Conservation (phyloP, 2,329 filamentous ascomycete genomes). For the Aspergillus chevalieri region DNA sequence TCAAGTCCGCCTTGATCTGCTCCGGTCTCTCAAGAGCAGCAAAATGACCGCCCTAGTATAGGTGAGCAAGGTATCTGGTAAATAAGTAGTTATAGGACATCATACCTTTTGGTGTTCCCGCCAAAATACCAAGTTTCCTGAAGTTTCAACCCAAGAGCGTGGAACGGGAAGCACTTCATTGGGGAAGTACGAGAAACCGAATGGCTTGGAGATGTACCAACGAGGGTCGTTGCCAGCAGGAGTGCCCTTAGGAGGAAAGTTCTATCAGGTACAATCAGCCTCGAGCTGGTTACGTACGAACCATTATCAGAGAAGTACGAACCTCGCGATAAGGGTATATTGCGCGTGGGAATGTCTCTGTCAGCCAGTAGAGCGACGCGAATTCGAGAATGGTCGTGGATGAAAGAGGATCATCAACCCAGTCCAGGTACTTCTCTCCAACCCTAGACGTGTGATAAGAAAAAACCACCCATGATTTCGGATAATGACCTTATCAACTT, state of each 20-base stretch:
- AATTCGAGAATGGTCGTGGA: slow-evolving; percentile 28
- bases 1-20: slow-evolving; percentile 40
- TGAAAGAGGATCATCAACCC: slow-evolving; percentile 29
- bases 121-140: slow-evolving; percentile 34
- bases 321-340: slow-evolving; percentile 31
- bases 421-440: slow-evolving; percentile 34
- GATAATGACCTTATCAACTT: neutral
- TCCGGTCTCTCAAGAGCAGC: slow-evolving; percentile 41
- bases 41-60: slow-evolving; percentile 49
- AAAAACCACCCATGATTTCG: neutral
- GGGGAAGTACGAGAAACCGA: slow-evolving; percentile 44
- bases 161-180: slow-evolving; percentile 39
- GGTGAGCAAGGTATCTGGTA: neutral
- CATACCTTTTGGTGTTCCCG: slow-evolving; percentile 29
- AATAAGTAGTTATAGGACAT: neutral
- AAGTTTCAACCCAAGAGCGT: slow-evolving; percentile 29
- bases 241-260: neutral
- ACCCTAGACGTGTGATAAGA: slow-evolving; percentile 22
- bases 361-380: slow-evolving; percentile 34
- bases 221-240: slow-evolving; percentile 3
- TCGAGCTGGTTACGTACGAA: neutral
- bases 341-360: slow-evolving; percentile 29
- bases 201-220: slow-evolving; percentile 38
- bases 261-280: neutral
- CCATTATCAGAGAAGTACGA: neutral